Conservation (phyloP, 495 filamentous ascomycete species). For the Trichocladium uniseriatum region DNA sequence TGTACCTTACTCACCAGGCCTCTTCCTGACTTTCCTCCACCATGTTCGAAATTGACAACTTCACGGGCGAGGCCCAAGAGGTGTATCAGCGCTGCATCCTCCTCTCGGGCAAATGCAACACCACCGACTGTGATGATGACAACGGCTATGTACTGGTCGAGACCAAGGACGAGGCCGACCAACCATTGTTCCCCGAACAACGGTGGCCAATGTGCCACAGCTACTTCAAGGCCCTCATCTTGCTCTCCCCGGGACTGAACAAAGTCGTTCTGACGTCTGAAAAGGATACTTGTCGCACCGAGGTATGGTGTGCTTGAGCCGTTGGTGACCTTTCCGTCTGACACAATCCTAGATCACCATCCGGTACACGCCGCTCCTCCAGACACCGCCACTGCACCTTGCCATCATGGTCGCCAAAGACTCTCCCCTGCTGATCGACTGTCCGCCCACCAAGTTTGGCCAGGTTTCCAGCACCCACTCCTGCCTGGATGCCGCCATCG, state of each 20-base stretch:
- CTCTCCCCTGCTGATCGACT: constrained; percentile 35
- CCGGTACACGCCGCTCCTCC: constrained; percentile 10
- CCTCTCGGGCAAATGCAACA: constrained; percentile 4
- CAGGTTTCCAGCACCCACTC: constrained; percentile 30
- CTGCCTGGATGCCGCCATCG: constrained; percentile 34
- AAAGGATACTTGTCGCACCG: background rate
- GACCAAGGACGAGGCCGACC: background rate
- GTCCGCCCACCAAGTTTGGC: constrained; percentile 28
- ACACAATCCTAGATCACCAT: background rate
- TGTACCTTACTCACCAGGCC: too few species aligned
- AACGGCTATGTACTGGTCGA: constrained; percentile 4
- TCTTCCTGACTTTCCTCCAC: background rate
- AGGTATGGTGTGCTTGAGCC: background rate
- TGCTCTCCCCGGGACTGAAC: constrained; percentile 60
- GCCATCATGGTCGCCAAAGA: constrained; percentile 41
- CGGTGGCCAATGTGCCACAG: constrained; percentile 63
- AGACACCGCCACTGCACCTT: constrained; percentile 43
- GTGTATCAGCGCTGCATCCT: constrained; percentile 16
- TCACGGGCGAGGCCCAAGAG: constrained; percentile 5
- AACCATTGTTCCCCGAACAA: constrained; percentile 17
- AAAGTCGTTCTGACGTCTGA: constrained; percentile 30
- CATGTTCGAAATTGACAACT: constrained; percentile 9
- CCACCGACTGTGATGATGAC: background rate
- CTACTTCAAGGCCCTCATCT: constrained; percentile 65
- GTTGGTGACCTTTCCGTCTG: background rate